Evolutionary conservation across 306 rosid genomes (phyloP).

Genomic region (Macrotyloma uniflorum): DNA sequence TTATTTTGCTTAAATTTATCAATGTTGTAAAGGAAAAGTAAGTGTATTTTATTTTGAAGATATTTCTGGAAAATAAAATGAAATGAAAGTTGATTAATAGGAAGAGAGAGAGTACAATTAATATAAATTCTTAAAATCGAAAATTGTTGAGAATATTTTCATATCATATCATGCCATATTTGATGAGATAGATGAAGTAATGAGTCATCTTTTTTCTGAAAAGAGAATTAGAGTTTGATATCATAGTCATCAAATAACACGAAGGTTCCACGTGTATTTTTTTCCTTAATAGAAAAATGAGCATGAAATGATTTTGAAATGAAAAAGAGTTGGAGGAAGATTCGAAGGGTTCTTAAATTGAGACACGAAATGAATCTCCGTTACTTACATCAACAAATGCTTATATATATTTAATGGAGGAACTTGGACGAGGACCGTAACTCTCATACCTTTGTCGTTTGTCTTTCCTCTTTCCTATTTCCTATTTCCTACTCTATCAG

Average conservation of each 20-base stretch:
- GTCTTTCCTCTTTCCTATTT: background rate
- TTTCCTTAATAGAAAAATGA: background rate
- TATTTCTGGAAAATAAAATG: no score
- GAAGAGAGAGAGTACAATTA: no score
- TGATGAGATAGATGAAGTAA: background rate
- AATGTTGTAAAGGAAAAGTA: no score
- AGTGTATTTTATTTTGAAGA: no score
- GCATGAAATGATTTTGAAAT: background rate
- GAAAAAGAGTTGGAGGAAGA: background rate
- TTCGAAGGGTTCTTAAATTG: slow-evolving; percentile 25
- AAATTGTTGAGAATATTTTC: no score
- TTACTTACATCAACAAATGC: slow-evolving; percentile 34
- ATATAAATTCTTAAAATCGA: no score
- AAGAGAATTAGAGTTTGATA: background rate
- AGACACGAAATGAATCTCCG: slow-evolving; percentile 51
- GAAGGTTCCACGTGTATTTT: background rate
- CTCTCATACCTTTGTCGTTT: slow-evolving; percentile 36
- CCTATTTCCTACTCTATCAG: background rate
- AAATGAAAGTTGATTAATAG: no score
- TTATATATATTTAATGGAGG: background rate
- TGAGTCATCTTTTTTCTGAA: background rate
- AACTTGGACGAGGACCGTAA: slow-evolving; percentile 27
- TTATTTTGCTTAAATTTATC: no score
- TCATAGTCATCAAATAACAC: background rate
- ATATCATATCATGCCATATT: no score